Base-by-base conservation (phyloP, 176 grass and related monocot species). In the Avena sativa region DNA sequence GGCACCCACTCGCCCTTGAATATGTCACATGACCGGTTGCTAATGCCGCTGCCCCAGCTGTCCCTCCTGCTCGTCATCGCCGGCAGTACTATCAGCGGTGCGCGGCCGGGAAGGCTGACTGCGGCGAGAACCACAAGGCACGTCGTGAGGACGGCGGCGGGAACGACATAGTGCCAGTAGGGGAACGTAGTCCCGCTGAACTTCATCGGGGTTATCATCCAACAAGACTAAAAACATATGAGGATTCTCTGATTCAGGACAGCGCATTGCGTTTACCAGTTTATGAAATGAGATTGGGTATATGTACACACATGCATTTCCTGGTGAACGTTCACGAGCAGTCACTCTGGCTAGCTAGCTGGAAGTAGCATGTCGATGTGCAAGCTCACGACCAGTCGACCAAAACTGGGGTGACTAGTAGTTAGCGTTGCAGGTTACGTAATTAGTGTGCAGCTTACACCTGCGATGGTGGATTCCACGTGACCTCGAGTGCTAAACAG, bases 1-100 rank as follows among this genome's bases (percentile, higher is more conserved):
- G 80, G 74, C 55, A 84, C 57, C 89, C 89, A 91, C 52, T 85
- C 81, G 14, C 89, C 86, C 40, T 80, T 85, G 76, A 88, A 88
- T n/a, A 91, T 71, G 15, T 91, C 5, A 20, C 85, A 91, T 2
- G 68, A 52, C 49, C 19, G 0, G 49, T 88, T 44, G 58, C 46
- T 10, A 48, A 48, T 10, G 46, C 5, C 1, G 60, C 13, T 9
- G 0, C 10, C 56, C 4, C 2, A 0, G 38, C 16, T 53, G 4
- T 34, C 66, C 16, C 48, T 12, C 61, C 6, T 73, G 57, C 28
- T 55, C 73, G 72, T 23, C 71, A 15, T 38, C 38, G 19, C 20
- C 63, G 52, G 26, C 13, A 20, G 43, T 11, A 8, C 40, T 43
- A 61, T 46, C 14, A 72, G 74, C 19, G 3, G 14, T 19, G 19